A percentile compares a stretch with the other conserved stretches of the same genome.
Conservation (phyloP, 345 rosid genomes). For the Acer saccharum region DNA sequence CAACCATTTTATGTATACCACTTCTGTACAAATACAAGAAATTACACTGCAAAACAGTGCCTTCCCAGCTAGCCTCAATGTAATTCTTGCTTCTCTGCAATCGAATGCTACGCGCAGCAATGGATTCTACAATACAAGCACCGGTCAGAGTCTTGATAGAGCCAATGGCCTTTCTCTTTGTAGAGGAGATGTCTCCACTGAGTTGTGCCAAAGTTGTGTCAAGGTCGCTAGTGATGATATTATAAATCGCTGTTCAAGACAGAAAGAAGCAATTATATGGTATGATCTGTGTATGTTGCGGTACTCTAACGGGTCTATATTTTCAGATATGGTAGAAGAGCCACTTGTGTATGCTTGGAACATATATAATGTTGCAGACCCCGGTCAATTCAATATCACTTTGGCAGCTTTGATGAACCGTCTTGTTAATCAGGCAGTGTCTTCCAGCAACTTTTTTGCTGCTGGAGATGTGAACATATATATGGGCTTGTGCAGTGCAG, state of each 20-base stretch:
- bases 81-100: conserved; percentile 20
- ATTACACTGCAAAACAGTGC: conserved; percentile 4
- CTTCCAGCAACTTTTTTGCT: conserved; percentile 25
- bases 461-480: conserved; percentile 16
- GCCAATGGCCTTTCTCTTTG: conserved; percentile 26
- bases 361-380: not conserved
- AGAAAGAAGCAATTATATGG: too few relatives aligned
- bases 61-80: conserved; percentile 22
- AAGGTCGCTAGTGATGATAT: not conserved
- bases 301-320: too few relatives aligned
- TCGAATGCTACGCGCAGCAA: not conserved
- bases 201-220: not conserved
- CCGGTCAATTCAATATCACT: conserved; percentile 17
- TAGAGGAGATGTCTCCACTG: conserved; percentile 6
- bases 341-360: too few relatives aligned
- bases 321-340: too few relatives aligned
- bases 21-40: not conserved
- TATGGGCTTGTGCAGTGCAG: conserved; percentile 56
- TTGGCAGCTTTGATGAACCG: not conserved
- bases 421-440: conserved; percentile 22
- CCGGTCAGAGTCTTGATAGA: conserved; percentile 14
- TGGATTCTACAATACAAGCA: conserved; percentile 17
- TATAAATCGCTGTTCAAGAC: conserved; percentile 11
- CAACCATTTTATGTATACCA: not conserved
- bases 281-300: too few relatives aligned